Conservation (phyloP, 108 stramenopile genomes). For the Cyclotella sp. region DNA sequence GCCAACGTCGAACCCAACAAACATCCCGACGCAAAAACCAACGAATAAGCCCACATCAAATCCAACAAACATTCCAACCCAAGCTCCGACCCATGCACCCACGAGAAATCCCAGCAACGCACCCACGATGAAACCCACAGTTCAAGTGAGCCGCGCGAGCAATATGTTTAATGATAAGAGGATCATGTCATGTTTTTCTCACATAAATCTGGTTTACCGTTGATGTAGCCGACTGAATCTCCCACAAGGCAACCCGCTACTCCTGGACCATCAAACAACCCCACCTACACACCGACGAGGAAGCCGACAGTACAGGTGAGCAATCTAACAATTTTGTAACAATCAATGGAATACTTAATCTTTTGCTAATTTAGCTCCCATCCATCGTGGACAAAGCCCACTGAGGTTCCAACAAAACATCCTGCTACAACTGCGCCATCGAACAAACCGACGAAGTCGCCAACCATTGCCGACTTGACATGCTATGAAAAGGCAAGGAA, state of each 20-base stretch:
- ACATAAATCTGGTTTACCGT: too few relatives aligned
- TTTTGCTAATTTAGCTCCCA: too few relatives aligned
- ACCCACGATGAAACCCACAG: too few relatives aligned
- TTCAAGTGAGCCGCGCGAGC: too few relatives aligned
- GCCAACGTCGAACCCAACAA: too few relatives aligned
- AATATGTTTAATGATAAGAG: too few relatives aligned
- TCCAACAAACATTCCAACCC: not conserved
- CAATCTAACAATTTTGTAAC: too few relatives aligned
- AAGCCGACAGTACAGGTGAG: not conserved
- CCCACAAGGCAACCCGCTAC: not conserved
- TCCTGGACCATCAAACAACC: not conserved
- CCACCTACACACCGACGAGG: not conserved
- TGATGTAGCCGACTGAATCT: not conserved
- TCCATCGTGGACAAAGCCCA: too few relatives aligned
- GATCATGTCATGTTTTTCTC: too few relatives aligned
- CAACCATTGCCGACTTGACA: not conserved
- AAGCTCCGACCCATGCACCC: not conserved
- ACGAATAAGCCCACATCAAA: not conserved
- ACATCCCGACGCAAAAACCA: not conserved
- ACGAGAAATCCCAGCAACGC: not conserved
- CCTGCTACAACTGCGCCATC: not conserved
- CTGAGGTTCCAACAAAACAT: not conserved
- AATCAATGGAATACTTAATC: too few relatives aligned
- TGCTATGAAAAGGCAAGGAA: constrained; percentile 11
- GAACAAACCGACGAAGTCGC: not conserved